phyloP scores from a whole-genome alignment of 2,329 filamentous ascomycete species.

The Diaporthe amygdali region DNA sequence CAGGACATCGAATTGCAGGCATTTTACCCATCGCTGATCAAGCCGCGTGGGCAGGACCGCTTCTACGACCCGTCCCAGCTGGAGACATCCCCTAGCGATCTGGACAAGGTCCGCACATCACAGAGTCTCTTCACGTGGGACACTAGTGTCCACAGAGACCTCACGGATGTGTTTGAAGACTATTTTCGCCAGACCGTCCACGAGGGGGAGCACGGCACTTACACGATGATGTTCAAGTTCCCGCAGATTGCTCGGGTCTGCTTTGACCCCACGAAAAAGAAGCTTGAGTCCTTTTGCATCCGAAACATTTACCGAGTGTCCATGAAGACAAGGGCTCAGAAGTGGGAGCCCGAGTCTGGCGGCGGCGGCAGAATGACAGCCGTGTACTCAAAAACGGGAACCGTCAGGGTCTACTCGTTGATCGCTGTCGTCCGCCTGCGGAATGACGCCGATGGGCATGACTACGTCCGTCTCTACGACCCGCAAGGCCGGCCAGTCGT shows the following conservation, averaged over 20 bases:
- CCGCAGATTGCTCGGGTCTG: not conserved
- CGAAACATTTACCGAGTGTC: not conserved
- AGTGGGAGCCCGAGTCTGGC: not conserved
- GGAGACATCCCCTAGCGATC: not conserved
- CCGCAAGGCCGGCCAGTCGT: not conserved
- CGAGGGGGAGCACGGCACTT: not conserved
- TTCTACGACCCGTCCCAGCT: not conserved
- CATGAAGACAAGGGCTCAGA: not conserved
- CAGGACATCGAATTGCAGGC: not conserved
- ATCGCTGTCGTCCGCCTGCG: not conserved
- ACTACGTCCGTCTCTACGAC: not conserved
- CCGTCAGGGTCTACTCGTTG: not conserved
- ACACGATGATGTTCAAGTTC: not conserved
- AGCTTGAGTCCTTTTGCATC: not conserved
- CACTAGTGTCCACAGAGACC: not conserved
- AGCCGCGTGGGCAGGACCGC: not conserved
- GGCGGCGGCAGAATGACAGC: no score
- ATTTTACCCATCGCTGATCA: not conserved
- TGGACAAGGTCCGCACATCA: not conserved
- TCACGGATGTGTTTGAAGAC: not conserved
- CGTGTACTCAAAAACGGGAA: not conserved
- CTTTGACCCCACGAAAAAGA: not conserved
- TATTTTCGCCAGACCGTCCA: not conserved
- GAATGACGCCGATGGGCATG: not conserved
- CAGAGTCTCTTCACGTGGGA: not conserved